Conservation (phyloP, 1,284 basidiomycete genomes). For the Cutaneotrichosporon sp. region DNA sequence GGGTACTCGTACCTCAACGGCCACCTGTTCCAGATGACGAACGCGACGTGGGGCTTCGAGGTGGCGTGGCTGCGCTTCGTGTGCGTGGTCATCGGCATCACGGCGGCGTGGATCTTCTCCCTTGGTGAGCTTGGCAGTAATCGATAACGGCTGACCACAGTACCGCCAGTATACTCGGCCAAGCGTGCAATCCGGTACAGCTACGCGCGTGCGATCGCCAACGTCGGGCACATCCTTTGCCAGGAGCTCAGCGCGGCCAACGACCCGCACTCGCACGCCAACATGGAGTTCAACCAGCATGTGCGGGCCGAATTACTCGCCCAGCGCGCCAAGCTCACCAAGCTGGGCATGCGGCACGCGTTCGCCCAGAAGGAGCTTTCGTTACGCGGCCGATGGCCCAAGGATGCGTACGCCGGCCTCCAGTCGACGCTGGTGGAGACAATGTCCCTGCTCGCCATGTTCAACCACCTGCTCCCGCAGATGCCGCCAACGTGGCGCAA, state of each 20-base stretch:
- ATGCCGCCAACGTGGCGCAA: constrained; percentile 62
- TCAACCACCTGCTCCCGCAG: constrained; percentile 52
- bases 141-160: constrained; percentile 27
- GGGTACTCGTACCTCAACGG: constrained; percentile 60
- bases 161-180: constrained; percentile 54
- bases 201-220: constrained; percentile 52
- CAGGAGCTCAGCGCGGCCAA: constrained; percentile 53
- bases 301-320: constrained; percentile 40
- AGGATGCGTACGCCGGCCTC: constrained; percentile 48
- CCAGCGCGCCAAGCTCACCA: constrained; percentile 42
- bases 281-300: constrained; percentile 28
- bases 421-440: constrained; percentile 46
- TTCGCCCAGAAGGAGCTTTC: constrained; percentile 52
- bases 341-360: constrained; percentile 46
- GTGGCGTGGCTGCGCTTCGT: constrained; percentile 57
- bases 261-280: constrained; percentile 37
- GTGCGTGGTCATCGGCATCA: constrained; percentile 49
- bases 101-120: constrained; percentile 47
- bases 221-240: constrained; percentile 53
- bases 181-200: constrained; percentile 52
- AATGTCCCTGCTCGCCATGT: constrained; percentile 47
- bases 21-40: constrained; percentile 42
- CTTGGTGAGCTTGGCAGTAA: constrained; percentile 33
- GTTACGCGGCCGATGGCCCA: constrained; percentile 51
- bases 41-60: constrained; percentile 53